Base-by-base conservation (phyloP, 2,329 filamentous ascomycete genomes). In the Talaromyces islandicus region DNA sequence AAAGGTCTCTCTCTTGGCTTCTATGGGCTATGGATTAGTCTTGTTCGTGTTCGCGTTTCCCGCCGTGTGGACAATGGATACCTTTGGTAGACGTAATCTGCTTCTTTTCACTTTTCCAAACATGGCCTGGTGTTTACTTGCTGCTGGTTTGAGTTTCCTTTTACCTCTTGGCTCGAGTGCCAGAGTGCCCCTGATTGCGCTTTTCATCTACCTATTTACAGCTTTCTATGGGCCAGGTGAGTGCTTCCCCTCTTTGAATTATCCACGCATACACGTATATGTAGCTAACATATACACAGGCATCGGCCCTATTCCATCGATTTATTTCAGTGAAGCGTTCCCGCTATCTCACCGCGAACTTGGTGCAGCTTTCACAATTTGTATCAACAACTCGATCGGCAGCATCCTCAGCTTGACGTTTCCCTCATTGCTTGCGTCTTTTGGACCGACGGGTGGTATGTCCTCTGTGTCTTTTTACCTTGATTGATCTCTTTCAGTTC, bases 91-190 rank as follows among this genome's bases (percentile, higher is more conserved):
- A 41, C 81, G 86, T 41, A 75, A 81, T 24, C 76, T 88, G 11
- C 77, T 88, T 1, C 74, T 87, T 0, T 87, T 88, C 71, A 88
- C 86, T 1, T 88, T 88, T 67, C 85, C 85, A 0, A 80, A 87
- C 61, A 88, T 88, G 85, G 83, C 82, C 17, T 87, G 85, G 84
- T 85, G 84, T 4, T 72, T 88, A 19, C 77, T 88, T 0, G 83
- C 83, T 0, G 84, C 83, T 24, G 85, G 83, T 5, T 79, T 88
- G 54, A 84, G 80, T 65, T 85, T 83, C 58, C 78, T 86, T 21
- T 74, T 76, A 0, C 63, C 66, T 24, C 63, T 66, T 66, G 71
- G 0, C 75, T 68, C 25, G 77, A 68, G 0, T 76, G 78, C 0
- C 79, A 82, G 59, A 75, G 85, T 12, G 83, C 83, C 74, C 1